Base-by-base conservation (phyloP, 2,329 filamentous ascomycete genomes). In the Ophiostoma ips region DNA sequence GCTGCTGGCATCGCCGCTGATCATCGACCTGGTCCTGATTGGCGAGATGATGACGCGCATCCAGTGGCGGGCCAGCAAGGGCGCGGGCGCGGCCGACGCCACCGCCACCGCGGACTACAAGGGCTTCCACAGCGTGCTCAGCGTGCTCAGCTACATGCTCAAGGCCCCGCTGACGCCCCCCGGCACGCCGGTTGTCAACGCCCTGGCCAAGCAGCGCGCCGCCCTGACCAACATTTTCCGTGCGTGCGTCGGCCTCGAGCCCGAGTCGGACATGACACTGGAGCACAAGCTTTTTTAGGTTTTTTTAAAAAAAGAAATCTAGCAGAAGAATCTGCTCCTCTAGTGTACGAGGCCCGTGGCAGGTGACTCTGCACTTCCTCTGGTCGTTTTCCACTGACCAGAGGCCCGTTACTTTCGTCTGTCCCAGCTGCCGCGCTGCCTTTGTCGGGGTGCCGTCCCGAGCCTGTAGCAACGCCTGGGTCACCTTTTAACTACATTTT, bases 41-140 rank as follows among this genome's bases (percentile, higher is more conserved):
- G 78, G 92, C 34, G 92, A 98, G 76, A 87, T 98, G 75, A 95
- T 98, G 89, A 96, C 92, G 52, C 88, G 92, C 63, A 89, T 98
- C 64, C 81, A 87, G 71, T 98, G 92, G 90, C 88, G 84, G 71
- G 68, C 76, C 40, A 68, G 71, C 51, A n/a, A n/a, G n/a, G 71
- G 64, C 54, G 72, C 71, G 54, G 76, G 70, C 50, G 71, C 62
- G 53, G 65, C 63, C 57, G 40, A 74, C 71, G 28, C 21, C 73
- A 71, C 62, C 53, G 65, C 63, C 57, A 43, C 74, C 71, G 30
- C 21, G 73, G 84, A 88, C 49, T 98, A 83, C 76, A 87, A 85
- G 75, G 83, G 82, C 64, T 96, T 98, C 79, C 92, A 98, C 74
- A 90, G 84, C 65, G 92, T 98, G 38, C 81, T 98, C 55, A 95